Conservation (phyloP, 1,284 basidiomycete species). For the Inonotus obliquus region DNA sequence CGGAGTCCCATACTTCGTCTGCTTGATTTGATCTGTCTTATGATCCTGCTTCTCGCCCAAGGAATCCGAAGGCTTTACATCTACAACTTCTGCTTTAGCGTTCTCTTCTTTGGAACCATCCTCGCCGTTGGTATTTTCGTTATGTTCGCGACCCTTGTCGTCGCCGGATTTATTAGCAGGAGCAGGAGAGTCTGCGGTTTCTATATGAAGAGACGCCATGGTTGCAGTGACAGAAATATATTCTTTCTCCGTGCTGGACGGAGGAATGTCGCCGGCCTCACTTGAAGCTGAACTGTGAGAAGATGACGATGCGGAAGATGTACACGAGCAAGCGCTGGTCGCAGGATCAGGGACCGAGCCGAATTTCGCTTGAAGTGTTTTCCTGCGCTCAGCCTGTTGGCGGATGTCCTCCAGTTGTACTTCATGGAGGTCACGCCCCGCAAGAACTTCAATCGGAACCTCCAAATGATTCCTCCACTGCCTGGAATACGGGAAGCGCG, state of each 20-base stretch:
- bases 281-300: neutral
- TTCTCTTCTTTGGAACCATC: too few species aligned
- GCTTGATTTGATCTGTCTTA: neutral
- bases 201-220: neutral
- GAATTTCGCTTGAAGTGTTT: slow-evolving; percentile 6
- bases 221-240: neutral
- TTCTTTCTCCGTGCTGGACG: neutral
- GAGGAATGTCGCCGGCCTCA: neutral
- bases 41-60: neutral
- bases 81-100: neutral
- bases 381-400: slow-evolving; percentile 1
- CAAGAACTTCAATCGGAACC: slow-evolving; percentile 9
- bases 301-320: neutral
- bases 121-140: too few species aligned
- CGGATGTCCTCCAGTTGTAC: slow-evolving; percentile 11
- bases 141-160: too few species aligned
- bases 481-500: neutral
- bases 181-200: too few species aligned
- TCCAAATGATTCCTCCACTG: slow-evolving; percentile 14
- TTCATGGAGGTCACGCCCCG: slow-evolving; percentile 11
- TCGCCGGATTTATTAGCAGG: too few species aligned
- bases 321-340: neutral
- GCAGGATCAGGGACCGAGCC: neutral
- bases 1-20: neutral
- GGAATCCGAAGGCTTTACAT: neutral